Base-by-base conservation (phyloP, 2,329 filamentous ascomycete genomes). In the Trichoderma sp. region DNA sequence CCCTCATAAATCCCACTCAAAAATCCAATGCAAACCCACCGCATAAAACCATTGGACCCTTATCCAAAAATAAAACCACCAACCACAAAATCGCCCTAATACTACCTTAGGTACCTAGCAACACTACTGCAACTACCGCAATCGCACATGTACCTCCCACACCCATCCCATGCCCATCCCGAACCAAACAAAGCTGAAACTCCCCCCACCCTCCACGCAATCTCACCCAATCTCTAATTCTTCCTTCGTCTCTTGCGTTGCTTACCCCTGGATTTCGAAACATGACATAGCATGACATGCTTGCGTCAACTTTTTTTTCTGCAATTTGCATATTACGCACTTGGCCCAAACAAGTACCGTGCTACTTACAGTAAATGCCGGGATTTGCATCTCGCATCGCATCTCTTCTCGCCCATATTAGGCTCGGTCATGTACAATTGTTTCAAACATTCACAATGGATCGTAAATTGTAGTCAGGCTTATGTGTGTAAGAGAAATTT, bases 211-310 rank as follows among this genome's bases (percentile, higher is more conserved):
- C 33, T 71, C 35, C 60, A 56, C 60, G 60, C 71, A 73, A 73
- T 73, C 71, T 73, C 60, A 65, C 71, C 53, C 53, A 56, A 71
- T 60, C 50, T 60, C 21, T 38, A 41, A 41, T 53, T 53, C 29
- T 50, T 41, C 45, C 45, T 53, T 21, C 7, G n/a, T 21, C 45
- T 53, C 45, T 53, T 21, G 18, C n/a, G 3, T 41, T 41, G 14
- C 6, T 62, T 31, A 27, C 71, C 67, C 71, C 60, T 73, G 41
- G 71, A 73, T 62, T 62, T 31, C 60, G 60, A 73, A 73, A 65
- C 71, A 73, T 64, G 71, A 29, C 67, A 66, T 56, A n/a, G 6
- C 18, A n/a, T 50, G 7, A 21, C 45, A 21, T 56, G 21, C 45
- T 27, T 59, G 21, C 27, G 56, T 16, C 56, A 31, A 66, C 45